These are phyloP conservation scores for Metarhizium album DNA, from an alignment of 2,329 filamentous ascomycete genomes.

Conservation along the genomic window DNA sequence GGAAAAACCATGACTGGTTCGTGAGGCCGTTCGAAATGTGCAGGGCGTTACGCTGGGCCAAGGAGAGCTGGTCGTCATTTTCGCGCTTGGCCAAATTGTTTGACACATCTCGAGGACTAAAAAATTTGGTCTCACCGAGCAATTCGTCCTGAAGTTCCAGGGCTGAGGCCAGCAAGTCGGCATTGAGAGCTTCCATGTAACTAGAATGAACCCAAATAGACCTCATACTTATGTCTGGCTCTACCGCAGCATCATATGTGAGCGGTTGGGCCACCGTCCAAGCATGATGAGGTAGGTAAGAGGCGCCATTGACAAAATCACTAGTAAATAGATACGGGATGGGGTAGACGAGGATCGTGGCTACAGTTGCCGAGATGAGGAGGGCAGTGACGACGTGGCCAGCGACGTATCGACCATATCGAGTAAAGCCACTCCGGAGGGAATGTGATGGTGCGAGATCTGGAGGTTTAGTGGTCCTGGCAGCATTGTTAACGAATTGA, in stretches of 20 bases:
- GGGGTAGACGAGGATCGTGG: conserved; percentile 61
- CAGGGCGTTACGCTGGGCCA: conserved; percentile 39
- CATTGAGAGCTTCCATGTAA: conserved; percentile 66
- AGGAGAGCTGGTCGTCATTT: conserved; percentile 27
- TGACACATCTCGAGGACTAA: conserved; percentile 33
- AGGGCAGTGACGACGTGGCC: conserved; percentile 66
- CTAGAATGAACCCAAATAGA: conserved; percentile 73
- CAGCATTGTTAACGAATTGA: not conserved
- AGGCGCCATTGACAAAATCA: conserved; percentile 59
- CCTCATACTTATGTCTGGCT: conserved; percentile 68
- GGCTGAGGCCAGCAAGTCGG: conserved; percentile 52
- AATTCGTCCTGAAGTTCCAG: conserved; percentile 61
- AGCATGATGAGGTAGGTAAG: conserved; percentile 65
- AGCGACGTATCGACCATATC: conserved; percentile 60
- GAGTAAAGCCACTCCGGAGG: conserved; percentile 52
- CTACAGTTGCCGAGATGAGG: conserved; percentile 60
- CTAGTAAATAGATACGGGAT: conserved; percentile 65
- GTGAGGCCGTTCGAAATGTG: conserved; percentile 50
- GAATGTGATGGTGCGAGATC: conserved; percentile 53
- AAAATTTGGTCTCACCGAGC: conserved; percentile 48
- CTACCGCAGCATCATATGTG: conserved; percentile 34
- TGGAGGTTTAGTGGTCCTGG: conserved; percentile 64
- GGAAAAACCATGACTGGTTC: conserved; percentile 63
- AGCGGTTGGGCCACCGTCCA: conserved; percentile 67
- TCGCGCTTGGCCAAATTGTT: conserved; percentile 17